phyloP scores from a whole-genome alignment of 202 grass and related monocot species.

The Hordeum pubiflorum region DNA sequence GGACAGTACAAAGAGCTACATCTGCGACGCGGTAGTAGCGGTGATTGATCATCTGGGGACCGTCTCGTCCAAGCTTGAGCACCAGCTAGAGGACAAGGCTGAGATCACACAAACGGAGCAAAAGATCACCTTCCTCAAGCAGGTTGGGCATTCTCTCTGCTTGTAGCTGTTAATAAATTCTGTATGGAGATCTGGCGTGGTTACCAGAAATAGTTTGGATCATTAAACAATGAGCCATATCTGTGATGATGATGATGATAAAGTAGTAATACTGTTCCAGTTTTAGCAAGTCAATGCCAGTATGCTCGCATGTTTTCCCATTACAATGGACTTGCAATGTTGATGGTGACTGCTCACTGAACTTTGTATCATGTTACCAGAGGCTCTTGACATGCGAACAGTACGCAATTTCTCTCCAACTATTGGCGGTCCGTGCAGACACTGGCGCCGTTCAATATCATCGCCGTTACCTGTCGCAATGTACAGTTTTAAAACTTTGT shows the following conservation, averaged over 20 bases:
- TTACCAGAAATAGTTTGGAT: neutral
- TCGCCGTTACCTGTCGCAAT: conserved; percentile 50
- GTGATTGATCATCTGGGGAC: conserved; percentile 85
- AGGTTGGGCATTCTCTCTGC: conserved; percentile 26
- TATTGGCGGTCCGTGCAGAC: conserved; percentile 36
- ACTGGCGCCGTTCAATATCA: conserved; percentile 39
- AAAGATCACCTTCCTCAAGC: conserved; percentile 62
- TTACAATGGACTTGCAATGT: no score
- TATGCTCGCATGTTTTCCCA: neutral
- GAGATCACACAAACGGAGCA: conserved; percentile 44
- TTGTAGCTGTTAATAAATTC: neutral
- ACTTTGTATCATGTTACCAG: conserved; percentile 28
- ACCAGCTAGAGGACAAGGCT: conserved; percentile 38
- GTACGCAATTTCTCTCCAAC: conserved; percentile 36
- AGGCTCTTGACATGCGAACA: conserved; percentile 80
- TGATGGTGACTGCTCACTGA: neutral
- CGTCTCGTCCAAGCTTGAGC: conserved; percentile 77
- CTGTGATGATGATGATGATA: neutral
- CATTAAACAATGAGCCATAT: neutral
- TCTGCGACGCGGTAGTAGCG: conserved; percentile 65
- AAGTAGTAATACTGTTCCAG: neutral
- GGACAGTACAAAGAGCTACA: conserved; percentile 72
- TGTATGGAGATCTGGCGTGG: neutral
- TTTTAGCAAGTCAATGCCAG: neutral
- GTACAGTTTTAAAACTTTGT: conserved; percentile 25